Base-by-base conservation (phyloP, 257 asterid genomes). In the Ilex aquifolium region DNA sequence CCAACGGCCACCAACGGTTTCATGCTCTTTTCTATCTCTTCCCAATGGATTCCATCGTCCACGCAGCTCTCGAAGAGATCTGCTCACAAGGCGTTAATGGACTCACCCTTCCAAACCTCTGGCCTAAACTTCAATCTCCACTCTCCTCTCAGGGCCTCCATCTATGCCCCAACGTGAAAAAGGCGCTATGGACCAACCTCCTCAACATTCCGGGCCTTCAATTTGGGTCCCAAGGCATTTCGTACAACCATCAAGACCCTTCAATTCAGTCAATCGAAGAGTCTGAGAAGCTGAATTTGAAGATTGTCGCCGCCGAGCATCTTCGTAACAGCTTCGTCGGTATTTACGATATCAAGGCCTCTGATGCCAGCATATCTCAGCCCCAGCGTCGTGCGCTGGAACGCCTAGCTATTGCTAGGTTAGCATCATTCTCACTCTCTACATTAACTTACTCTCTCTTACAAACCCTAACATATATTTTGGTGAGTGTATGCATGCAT, bases 391-490 rank as follows among this genome's bases (percentile, higher is more conserved):
- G 73, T 48, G 77, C 82, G 56, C 93, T 89, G 40, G 89, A 82
- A 31, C 86, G 86, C 59, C 89, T 92, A 6, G 95, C 99, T 11
- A 70, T 77, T 65, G 93, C 96, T 53, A 72, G 98, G 98, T 88
- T 74, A 76, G 56, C 32, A 5, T 36, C 55, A 39, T 57, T 27
- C 46, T 14, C 9, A 27, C 59, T 15, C n/a, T 50, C 2, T 15
- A 3, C 13, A 0, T 44, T 62, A 3, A 6, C 46, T 3, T 6
- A 48, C 40, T 30, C 44, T 29, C 4, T 56, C 40, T 21, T 58
- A 13, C 44, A 54, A 57, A 61, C 54, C 27, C 1, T 65, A 30
- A 54, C 55, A 36, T 1, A 9, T 62, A 59, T 56, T 27, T 66
- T 42, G 0, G n/a, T 17, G 30, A 21, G 27, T 21, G 27, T 36